Percentiles rank a stretch among this genome's conserved stretches.
Evolutionary conservation across 2,329 filamentous ascomycete genomes (phyloP).

Genomic region (Neospermospora avenae): DNA sequence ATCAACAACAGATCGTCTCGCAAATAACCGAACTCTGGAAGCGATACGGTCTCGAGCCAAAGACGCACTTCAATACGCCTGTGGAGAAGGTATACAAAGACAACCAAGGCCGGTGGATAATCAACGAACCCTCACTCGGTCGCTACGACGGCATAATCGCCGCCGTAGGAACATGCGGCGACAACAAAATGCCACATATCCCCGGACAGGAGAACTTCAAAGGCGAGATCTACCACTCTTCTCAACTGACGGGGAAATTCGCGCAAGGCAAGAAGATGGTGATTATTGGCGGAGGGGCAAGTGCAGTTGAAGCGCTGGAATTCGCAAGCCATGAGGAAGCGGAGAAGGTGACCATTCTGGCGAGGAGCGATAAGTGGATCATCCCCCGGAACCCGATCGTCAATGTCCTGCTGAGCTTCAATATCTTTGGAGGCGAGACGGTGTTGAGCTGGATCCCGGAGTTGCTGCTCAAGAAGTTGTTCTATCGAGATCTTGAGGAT

Average conservation of each 20-base stretch:
- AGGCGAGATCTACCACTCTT: conserved; percentile 72
- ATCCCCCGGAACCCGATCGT: conserved; percentile 77
- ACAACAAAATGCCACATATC: conserved; percentile 69
- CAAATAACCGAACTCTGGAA: conserved; percentile 73
- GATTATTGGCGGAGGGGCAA: conserved; percentile 76
- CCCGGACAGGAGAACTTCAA: conserved; percentile 69
- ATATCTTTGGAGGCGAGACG: conserved; percentile 77
- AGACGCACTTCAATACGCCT: conserved; percentile 68
- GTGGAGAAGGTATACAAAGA: conserved; percentile 70
- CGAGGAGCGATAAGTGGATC: conserved; percentile 82
- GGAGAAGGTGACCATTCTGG: conserved; percentile 66
- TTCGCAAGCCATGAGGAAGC: conserved; percentile 69
- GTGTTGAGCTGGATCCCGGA: conserved; percentile 76
- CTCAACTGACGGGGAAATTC: conserved; percentile 67
- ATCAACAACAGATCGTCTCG: conserved; percentile 69
- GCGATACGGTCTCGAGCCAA: conserved; percentile 65
- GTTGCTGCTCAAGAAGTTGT: conserved; percentile 68
- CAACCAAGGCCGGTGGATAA: conserved; percentile 66
- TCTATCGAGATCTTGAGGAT: conserved; percentile 77
- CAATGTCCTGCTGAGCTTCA: conserved; percentile 70
- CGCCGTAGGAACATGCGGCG: conserved; percentile 77
- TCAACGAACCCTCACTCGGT: conserved; percentile 69
- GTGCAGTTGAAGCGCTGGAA: conserved; percentile 78
- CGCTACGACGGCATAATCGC: conserved; percentile 76
- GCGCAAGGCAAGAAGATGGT: conserved; percentile 72